Percentiles rank a stretch among this genome's conserved stretches.
Conservation (phyloP, 208 protist genomes). For the Phytomonas francai region DNA sequence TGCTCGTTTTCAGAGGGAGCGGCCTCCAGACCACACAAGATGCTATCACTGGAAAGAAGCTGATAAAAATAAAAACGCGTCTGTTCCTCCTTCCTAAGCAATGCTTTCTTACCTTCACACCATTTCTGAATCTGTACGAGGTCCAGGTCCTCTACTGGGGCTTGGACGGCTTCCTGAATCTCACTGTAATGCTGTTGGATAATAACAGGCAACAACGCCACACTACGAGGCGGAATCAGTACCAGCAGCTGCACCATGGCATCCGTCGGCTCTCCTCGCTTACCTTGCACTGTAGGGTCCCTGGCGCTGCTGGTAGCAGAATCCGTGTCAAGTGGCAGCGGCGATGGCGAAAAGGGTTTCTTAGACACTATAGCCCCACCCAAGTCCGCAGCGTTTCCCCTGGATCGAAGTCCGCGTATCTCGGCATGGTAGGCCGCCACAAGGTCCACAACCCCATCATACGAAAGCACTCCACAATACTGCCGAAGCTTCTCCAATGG, state of each 20-base stretch:
- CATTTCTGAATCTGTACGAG: constrained; percentile 48
- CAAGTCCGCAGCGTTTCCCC: no score
- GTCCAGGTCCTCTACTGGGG: constrained; percentile 66
- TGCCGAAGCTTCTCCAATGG: constrained; percentile 53
- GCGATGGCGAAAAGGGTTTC: not conserved
- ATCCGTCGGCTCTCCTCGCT: constrained; percentile 46
- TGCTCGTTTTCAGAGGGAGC: constrained; percentile 1
- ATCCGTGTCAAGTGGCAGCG: no score
- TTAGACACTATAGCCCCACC: constrained; percentile 4
- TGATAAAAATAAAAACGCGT: constrained; percentile 66
- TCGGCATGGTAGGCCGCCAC: constrained; percentile 9
- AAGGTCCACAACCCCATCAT: constrained; percentile 53
- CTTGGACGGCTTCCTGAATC: constrained; percentile 47
- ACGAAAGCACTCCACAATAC: constrained; percentile 77
- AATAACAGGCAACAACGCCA: constrained; percentile 46
- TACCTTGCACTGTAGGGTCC: not conserved
- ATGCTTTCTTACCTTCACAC: constrained; percentile 52
- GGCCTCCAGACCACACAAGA: constrained; percentile 6
- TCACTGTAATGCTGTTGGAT: constrained; percentile 56
- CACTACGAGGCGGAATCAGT: constrained; percentile 52
- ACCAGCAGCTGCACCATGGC: constrained; percentile 78
- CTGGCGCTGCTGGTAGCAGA: not conserved
- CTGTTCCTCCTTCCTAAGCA: constrained; percentile 70
- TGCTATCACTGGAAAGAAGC: constrained; percentile 29
- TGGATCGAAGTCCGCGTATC: not conserved